These are phyloP conservation scores for Aspergillus arachidicola DNA, from an alignment of 2,329 filamentous ascomycete genomes.

Conservation along the genomic window DNA sequence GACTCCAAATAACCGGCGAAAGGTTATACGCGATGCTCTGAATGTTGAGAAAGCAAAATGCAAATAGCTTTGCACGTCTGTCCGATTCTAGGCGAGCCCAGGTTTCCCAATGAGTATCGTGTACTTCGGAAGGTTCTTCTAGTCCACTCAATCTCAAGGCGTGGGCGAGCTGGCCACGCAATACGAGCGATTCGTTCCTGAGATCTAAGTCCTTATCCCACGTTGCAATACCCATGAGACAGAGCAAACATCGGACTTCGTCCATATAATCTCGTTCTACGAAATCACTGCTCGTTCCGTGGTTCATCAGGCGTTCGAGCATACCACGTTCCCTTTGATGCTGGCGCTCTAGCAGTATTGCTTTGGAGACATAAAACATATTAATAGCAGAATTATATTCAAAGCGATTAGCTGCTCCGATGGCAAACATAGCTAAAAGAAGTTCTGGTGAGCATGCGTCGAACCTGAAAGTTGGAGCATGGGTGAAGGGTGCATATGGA, in stretches of 20 bases:
- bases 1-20: not conserved
- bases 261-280: conserved; percentile 3
- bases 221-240: conserved; percentile 2
- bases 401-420: not conserved
- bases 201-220: conserved; percentile 6
- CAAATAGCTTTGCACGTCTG: conserved; percentile 9
- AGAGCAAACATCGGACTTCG: conserved; percentile 9
- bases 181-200: not conserved
- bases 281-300: not conserved
- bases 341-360: conserved; percentile 3
- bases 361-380: conserved; percentile 5
- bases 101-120: not conserved
- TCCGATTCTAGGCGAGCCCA: conserved; percentile 9
- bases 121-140: not conserved
- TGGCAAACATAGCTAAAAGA: conserved; percentile 7
- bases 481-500: conserved; percentile 6
- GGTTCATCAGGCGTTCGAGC: not conserved
- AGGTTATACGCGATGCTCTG: conserved; percentile 8
- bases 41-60: conserved; percentile 11
- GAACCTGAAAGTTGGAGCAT: conserved; percentile 10
- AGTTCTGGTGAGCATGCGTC: conserved; percentile 7
- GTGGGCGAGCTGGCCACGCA: not conserved
- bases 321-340: not conserved
- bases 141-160: not conserved
- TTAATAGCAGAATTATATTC: not conserved